phyloP scores from a whole-genome alignment of 2,329 filamentous ascomycete genomes.

The Nothomitra cinnamomea region DNA sequence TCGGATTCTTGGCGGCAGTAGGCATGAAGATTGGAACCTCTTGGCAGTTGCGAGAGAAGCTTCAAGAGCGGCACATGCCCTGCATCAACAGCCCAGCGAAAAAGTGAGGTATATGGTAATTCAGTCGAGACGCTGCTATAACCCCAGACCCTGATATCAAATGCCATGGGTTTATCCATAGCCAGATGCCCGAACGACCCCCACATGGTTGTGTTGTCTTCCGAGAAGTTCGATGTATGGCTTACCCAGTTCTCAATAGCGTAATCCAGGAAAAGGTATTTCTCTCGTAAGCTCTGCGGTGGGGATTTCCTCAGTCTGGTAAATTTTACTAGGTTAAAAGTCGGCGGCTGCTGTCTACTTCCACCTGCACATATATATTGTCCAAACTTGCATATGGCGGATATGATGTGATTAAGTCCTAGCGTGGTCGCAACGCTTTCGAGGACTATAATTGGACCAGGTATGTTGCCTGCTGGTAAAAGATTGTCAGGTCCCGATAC shows the following conservation, averaged over 20 bases:
- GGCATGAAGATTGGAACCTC: background rate
- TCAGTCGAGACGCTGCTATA: background rate
- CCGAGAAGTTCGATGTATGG: background rate
- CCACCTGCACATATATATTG: background rate
- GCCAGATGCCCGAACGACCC: slow-evolving; percentile 3
- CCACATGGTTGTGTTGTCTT: background rate
- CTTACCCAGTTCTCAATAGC: slow-evolving; percentile 3
- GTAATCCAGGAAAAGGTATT: slow-evolving; percentile 2
- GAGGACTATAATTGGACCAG: background rate
- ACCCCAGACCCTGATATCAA: slow-evolving; percentile 8
- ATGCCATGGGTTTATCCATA: slow-evolving; percentile 4
- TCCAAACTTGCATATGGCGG: background rate
- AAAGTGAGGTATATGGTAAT: slow-evolving; percentile 1
- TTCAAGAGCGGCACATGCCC: slow-evolving; percentile 4
- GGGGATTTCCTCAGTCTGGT: background rate
- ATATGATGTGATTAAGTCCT: background rate
- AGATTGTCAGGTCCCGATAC: background rate
- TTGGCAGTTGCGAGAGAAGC: background rate
- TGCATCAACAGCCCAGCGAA: slow-evolving; percentile 3
- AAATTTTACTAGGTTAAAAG: background rate
- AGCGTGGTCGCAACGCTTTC: background rate
- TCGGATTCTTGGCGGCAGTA: background rate
- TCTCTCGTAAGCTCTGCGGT: background rate
- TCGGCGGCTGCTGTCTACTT: background rate
- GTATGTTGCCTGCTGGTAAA: background rate